Evolutionary conservation across 768 basidiomycete genomes (phyloP).

Genomic region (Hygrocybe punicea): DNA sequence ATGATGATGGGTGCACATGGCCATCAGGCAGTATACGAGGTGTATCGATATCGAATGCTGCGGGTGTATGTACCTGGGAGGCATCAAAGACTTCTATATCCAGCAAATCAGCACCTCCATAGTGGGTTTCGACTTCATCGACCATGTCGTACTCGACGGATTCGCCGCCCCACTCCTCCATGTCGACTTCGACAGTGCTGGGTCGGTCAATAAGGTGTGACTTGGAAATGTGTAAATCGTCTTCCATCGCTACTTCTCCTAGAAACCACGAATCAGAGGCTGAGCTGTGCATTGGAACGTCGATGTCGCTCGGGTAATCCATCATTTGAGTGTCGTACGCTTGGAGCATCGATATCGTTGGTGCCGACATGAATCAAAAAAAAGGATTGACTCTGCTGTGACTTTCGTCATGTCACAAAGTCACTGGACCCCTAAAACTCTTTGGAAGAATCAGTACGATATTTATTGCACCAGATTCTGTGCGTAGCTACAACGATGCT

Average conservation of each 20-base stretch:
- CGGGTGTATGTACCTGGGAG: constrained; percentile 5
- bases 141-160: constrained; percentile 58
- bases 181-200: constrained; percentile 60
- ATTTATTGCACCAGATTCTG: too few species aligned
- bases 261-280: constrained; percentile 51
- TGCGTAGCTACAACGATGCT: too few species aligned
- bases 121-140: constrained; percentile 37
- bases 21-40: not conserved
- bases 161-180: constrained; percentile 50
- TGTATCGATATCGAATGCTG: constrained; percentile 7
- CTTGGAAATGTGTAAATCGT: constrained; percentile 38
- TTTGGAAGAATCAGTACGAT: not conserved
- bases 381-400: constrained; percentile 2
- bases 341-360: constrained; percentile 48
- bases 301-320: constrained; percentile 54
- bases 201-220: constrained; percentile 17
- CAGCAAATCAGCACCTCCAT: constrained; percentile 31
- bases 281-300: constrained; percentile 57
- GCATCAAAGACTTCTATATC: constrained; percentile 50
- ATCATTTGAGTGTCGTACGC: constrained; percentile 62
- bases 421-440: not conserved
- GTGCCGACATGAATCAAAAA: constrained; percentile 14
- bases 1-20: not conserved
- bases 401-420: not conserved
- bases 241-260: constrained; percentile 57